Conservation (phyloP, 1,139 yeast genomes). For the Petasospora fabianii region DNA sequence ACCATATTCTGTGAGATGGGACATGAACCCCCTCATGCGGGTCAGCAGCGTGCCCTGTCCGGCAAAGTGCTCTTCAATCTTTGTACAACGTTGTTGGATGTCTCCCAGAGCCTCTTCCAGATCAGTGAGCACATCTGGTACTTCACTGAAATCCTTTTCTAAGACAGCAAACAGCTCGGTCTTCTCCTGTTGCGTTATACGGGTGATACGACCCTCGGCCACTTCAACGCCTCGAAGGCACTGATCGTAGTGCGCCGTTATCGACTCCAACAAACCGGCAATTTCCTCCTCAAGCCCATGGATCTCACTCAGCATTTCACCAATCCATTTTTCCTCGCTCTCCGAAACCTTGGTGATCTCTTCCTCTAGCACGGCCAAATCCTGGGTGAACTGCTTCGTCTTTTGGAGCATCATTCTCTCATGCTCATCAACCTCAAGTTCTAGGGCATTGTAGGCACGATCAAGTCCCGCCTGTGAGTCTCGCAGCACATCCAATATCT, state of each 20-base stretch:
- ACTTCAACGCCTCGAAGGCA: slow-evolving; percentile 44
- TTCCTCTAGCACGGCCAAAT: slow-evolving; percentile 22
- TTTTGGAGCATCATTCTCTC: too few species aligned
- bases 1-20: slow-evolving; percentile 26
- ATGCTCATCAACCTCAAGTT: slow-evolving; percentile 23
- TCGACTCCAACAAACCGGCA: slow-evolving; percentile 63
- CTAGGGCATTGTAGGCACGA: slow-evolving; percentile 1
- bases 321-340: slow-evolving; percentile 10
- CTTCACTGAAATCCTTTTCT: slow-evolving; percentile 35
- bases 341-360: slow-evolving; percentile 21
- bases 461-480: slow-evolving; percentile 4
- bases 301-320: slow-evolving; percentile 35
- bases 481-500: slow-evolving; percentile 30
- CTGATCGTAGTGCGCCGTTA: slow-evolving; percentile 82
- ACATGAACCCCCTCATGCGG: slow-evolving; percentile 26
- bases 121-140: slow-evolving; percentile 34
- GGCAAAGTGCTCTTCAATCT: slow-evolving; percentile 24
- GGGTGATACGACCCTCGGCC: slow-evolving; percentile 25
- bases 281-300: slow-evolving; percentile 61
- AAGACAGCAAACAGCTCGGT: slow-evolving; percentile 38
- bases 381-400: too few species aligned
- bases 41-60: slow-evolving; percentile 15
- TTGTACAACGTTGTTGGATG: slow-evolving; percentile 29
- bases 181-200: slow-evolving; percentile 26
- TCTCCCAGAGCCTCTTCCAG: slow-evolving; percentile 29